These are phyloP conservation scores for Linnemannia exigua DNA, from an alignment of 192 early-diverging fungal species.

Conservation along the genomic window DNA sequence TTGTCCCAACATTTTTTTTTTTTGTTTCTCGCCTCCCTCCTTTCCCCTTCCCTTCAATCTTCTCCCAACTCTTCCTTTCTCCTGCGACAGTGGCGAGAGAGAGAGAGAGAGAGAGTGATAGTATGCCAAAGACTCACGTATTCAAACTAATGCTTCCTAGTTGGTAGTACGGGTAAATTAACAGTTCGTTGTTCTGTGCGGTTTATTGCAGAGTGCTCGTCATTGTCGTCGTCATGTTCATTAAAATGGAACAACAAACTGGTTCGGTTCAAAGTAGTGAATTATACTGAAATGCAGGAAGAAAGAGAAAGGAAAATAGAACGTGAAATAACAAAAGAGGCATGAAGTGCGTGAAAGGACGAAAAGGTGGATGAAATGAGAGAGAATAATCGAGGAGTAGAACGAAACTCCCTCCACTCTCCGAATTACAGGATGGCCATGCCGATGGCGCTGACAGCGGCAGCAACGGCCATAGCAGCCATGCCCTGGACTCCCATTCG, in stretches of 20 bases:
- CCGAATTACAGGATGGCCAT: not conserved
- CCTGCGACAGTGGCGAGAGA: too few species aligned
- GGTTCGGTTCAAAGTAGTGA: too few species aligned
- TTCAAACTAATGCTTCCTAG: too few species aligned
- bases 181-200: not conserved
- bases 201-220: not conserved
- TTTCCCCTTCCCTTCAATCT: not conserved
- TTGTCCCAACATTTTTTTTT: slow-evolving; percentile 2
- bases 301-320: not conserved
- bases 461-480: not conserved
- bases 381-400: not conserved
- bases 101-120: too few species aligned
- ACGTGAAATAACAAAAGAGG: not conserved
- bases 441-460: not conserved
- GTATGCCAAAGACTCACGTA: too few species aligned
- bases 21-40: not conserved
- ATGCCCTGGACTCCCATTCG: not conserved
- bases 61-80: not conserved
- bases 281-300: too few species aligned
- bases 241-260: not conserved
- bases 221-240: not conserved
- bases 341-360: not conserved
- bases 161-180: too few species aligned
- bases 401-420: too few species aligned
- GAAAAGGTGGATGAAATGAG: not conserved